A percentile compares a stretch with the other conserved stretches of the same genome.
Evolutionary conservation across 768 basidiomycete genomes (phyloP).

Genomic region (Phlebiopsis gigantea): DNA sequence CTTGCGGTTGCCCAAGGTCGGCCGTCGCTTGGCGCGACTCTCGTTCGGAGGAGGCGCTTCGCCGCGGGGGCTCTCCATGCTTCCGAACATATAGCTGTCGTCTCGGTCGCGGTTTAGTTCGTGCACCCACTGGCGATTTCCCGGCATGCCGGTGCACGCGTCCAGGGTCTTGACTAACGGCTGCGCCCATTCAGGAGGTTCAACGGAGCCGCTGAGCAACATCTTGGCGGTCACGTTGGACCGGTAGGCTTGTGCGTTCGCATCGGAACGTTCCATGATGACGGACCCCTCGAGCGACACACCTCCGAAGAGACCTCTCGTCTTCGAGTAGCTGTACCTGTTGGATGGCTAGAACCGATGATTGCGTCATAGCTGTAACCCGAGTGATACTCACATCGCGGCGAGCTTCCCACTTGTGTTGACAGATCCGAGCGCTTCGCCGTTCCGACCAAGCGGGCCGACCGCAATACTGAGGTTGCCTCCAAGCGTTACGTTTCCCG

Average conservation of each 20-base stretch:
- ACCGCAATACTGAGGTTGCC: conserved; percentile 88
- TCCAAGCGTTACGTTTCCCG: conserved; percentile 85
- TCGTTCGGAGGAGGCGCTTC: conserved; percentile 14
- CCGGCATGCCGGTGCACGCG: conserved; percentile 64
- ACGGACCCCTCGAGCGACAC: conserved; percentile 85
- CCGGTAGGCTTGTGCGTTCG: conserved; percentile 78
- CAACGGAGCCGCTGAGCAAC: conserved; percentile 73
- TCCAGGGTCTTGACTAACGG: conserved; percentile 71
- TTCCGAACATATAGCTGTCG: conserved; percentile 52
- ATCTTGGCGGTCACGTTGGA: conserved; percentile 70
- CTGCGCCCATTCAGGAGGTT: conserved; percentile 76
- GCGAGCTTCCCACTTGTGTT: conserved; percentile 84
- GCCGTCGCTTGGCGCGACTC: background rate
- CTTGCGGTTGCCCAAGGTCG: conserved; percentile 7
- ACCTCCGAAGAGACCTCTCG: conserved; percentile 90
- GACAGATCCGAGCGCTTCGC: conserved; percentile 83
- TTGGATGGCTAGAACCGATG: background rate
- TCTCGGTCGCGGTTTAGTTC: conserved; percentile 34
- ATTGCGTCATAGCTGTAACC: background rate
- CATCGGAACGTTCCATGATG: conserved; percentile 91
- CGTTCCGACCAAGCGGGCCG: conserved; percentile 90
- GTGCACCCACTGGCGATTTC: conserved; percentile 60
- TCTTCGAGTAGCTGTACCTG: conserved; percentile 90
- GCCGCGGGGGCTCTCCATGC: conserved; percentile 38
- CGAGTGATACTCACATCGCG: conserved; percentile 60